Base-by-base conservation (phyloP, 2,329 filamentous ascomycete species). In the Nakataea oryzae region DNA sequence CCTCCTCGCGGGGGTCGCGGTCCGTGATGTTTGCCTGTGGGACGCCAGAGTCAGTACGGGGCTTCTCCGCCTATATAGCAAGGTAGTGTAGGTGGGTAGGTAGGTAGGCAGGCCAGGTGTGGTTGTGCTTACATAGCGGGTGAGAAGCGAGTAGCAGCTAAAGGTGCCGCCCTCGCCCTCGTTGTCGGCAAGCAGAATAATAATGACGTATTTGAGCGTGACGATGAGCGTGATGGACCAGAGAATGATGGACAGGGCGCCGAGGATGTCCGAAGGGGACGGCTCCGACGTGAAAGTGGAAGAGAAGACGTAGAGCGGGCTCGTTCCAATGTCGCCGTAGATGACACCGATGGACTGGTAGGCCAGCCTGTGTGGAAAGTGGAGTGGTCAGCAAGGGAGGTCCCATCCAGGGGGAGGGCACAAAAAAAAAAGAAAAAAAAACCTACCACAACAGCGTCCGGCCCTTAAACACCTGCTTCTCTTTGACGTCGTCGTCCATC, bases 131-230 rank as follows among this genome's bases (percentile, higher is more conserved):
- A 67, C 66, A 71, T 82, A 86, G 68, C 84, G 76, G 8, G 85
- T 82, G 2, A 89, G 76, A 21, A 89, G 72, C 4, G 84, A 86
- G 69, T 88, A 88, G 30, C 84, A 81, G 54, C 81, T 84, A 69
- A 89, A 89, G 0, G 86, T 88, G 32, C 86, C 86, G 47, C 86
- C 86, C 69, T 89, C 85, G 58, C 86, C 86, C 69, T 88, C 85
- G 63, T 89, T 86, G 68, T 89, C 86, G 58, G 86, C 86, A 27
- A 75, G 76, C 5, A 89, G 72, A 54, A 89, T 80, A 67, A 89
- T 81, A 63, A 87, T 74, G 26, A 86, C 78, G 68, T 89, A 89
- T 74, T 89, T 89, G 62, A 87, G 66, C 0, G 84, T 87, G 32
- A 89, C 85, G 74, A 89, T 87, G 63, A 88, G 74, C n/a, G 84